phyloP scores from a whole-genome alignment of 106 monocot genomes.

The Dioscorea alata region DNA sequence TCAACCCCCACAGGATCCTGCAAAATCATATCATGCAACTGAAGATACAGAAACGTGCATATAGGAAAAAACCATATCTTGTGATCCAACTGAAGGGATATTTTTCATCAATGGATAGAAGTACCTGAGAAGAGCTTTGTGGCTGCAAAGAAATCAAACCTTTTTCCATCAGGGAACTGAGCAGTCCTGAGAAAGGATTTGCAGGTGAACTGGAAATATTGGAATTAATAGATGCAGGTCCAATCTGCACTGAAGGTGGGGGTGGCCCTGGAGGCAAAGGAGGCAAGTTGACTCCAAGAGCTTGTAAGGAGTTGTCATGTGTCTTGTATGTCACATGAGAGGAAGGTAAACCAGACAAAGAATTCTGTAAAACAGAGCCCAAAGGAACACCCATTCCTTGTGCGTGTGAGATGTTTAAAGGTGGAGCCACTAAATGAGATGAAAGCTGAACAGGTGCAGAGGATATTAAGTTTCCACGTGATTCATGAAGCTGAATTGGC shows the following conservation, averaged over 20 bases:
- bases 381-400: slow-evolving; percentile 16
- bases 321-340: slow-evolving; percentile 13
- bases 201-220: slow-evolving; percentile 31
- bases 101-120: background rate
- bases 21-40: slow-evolving; percentile 1
- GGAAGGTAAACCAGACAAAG: slow-evolving; percentile 19
- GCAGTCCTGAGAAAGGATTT: slow-evolving; percentile 54
- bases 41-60: too few species aligned
- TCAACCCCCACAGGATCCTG: slow-evolving; percentile 69
- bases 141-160: slow-evolving; percentile 69
- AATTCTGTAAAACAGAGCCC: slow-evolving; percentile 23
- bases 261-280: slow-evolving; percentile 71
- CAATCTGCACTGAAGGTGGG: slow-evolving; percentile 27
- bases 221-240: slow-evolving; percentile 25
- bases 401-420: slow-evolving; percentile 19
- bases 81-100: background rate
- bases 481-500: slow-evolving; percentile 20
- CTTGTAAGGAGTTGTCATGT: slow-evolving; percentile 13
- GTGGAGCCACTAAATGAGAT: slow-evolving; percentile 25
- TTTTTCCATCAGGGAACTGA: slow-evolving; percentile 76
- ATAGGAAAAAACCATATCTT: too few species aligned
- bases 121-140: slow-evolving; percentile 57
- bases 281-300: slow-evolving; percentile 33
- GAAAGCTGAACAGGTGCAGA: slow-evolving; percentile 8
- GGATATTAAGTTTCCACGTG: slow-evolving; percentile 25